Base-by-base conservation (phyloP, 2,329 filamentous ascomycete species). In the Chaetomium sp. region DNA sequence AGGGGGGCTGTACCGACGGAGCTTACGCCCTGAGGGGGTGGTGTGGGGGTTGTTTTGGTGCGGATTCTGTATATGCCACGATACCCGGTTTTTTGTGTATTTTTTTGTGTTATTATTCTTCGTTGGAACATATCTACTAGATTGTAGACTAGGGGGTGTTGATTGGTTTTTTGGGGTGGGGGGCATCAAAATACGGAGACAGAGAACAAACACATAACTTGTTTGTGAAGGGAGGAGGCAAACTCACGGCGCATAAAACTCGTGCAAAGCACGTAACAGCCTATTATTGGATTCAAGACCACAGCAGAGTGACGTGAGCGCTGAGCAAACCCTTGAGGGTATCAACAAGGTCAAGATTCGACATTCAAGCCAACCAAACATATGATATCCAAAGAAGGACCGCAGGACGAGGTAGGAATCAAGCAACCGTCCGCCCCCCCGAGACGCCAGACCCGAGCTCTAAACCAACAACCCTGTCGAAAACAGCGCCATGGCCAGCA, bases 381-480 rank as follows among this genome's bases (percentile, higher is more conserved):
- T 6, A 23, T 47, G n/a, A 47, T n/a, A 16, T 25, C 23, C 50
- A 31, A 29, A 29, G 25, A 27, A 29, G 27, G 13, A n/a, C 29
- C 23, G 25, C 50, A 31, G n/a, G 25, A 29, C 23, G 13, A 27
- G 10, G 21, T 25, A 27, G 25, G 27, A 53, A 53, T 9, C 50
- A 53, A 29, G n/a, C n/a, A 57, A 31, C 56, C 35, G 13, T 10
- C 59, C 38, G 16, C 21, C 10, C 47, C 49, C 27, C 27, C 29
- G 6, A n/a, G 29, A 51, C 53, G 33, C 51, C 38, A 57, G n/a
- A 29, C 45, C 27, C 25, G 53, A 19, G 4, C 5, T 49, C 27
- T 62, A 62, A 12, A 33, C 35, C 33, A 58, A 38, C 33, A 62
- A 27, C 54, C 54, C 63, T 5, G 60, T 53, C 31, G 57, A 57